Base-by-base conservation (phyloP, 2,329 filamentous ascomycete genomes). In the Setomelanomma holmii region DNA sequence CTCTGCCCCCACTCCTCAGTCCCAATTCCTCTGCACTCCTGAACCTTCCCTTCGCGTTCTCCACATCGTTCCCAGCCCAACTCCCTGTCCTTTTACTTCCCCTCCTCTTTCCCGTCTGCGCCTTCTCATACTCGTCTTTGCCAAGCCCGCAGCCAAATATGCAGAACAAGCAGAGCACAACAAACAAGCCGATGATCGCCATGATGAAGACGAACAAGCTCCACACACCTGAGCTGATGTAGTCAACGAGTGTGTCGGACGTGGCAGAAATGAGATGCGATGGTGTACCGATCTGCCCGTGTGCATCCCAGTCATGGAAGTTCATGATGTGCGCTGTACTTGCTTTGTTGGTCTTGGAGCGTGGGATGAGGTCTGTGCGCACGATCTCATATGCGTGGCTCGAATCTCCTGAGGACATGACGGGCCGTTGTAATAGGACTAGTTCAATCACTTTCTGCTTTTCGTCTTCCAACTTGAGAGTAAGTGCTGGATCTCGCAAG, bases 401-500 rank as follows among this genome's bases (percentile, higher is more conserved):
- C 1, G 52, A 21, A 11, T 72, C 67, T 4, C 60, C 54, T 0
- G 69, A 56, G 0, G 62, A 65, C 2, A 64, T 36, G 3, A 73
- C 22, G 0, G 68, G 70, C 2, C 57, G 64, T 34, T 63, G 52
- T 4, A 74, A 34, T 0, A 74, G 43, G 2, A 71, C 27, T 0
- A 74, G 7, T 49, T 73, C 62, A 1, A 74, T 43, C n/a, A 70
- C 64, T 21, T 62, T 60, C 45, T 74, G 71, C 16, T 53, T 35
- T 34, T 49, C 16, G 14, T 51, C 34, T n/a, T 65, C 53, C 14
- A 71, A 36, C 1, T 55, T 43, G 30, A 62, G 42, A 23, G 51
- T 56, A 1, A 62, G 36, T n/a, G 60, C 42, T 0, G 53, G 50
- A 0, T 14, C 34, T 4, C 62, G 40, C 2, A 69, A 44, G 12